Base-by-base conservation (phyloP, 805 yeast genomes). In the Candida methanosorbosa region DNA sequence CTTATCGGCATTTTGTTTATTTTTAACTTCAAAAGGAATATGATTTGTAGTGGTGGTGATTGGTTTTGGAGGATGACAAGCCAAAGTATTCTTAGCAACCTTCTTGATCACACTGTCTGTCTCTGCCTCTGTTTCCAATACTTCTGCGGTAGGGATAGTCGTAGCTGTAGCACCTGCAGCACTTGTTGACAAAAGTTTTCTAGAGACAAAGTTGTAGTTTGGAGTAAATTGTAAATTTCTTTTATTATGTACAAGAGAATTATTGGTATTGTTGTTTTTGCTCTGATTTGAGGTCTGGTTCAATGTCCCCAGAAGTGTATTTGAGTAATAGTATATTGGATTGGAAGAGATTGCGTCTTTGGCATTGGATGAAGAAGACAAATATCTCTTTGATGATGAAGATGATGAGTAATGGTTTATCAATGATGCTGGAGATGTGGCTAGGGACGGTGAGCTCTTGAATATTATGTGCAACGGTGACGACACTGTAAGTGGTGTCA, bases 1-100 rank as follows among this genome's bases (percentile, higher is more conserved):
- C n/a, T 32, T 33, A 3, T 28, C 33, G 9, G 29, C 29, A 2
- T 38, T 39, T 28, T 47, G 45, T 40, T 68, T 71, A 0, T 68
- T 53, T 33, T 66, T 68, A 4, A 80, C 79, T 27, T 68, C 60
- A 48, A 81, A 81, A 1, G 88, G 88, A 21, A 72, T 50, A 29
- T 48, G 52, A n/a, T n/a, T n/a, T n/a, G n/a, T n/a, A n/a, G n/a
- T n/a, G n/a, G n/a, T n/a, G n/a, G n/a, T n/a, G n/a, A n/a, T n/a
- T n/a, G n/a, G n/a, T n/a, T n/a, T n/a, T n/a, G n/a, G n/a, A n/a
- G 63, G 61, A 35, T 59, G 77, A 40, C 78, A 72, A 17, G 59
- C 61, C 21, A 68, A 48, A 3, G 70, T 63, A 33, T 57, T 61
- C 21, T 64, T 50, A 5, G 73, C 70, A n/a, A 66, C 70, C 36